phyloP scores from a whole-genome alignment of 1,284 basidiomycete species.

The Ceratobasidium sp. region DNA sequence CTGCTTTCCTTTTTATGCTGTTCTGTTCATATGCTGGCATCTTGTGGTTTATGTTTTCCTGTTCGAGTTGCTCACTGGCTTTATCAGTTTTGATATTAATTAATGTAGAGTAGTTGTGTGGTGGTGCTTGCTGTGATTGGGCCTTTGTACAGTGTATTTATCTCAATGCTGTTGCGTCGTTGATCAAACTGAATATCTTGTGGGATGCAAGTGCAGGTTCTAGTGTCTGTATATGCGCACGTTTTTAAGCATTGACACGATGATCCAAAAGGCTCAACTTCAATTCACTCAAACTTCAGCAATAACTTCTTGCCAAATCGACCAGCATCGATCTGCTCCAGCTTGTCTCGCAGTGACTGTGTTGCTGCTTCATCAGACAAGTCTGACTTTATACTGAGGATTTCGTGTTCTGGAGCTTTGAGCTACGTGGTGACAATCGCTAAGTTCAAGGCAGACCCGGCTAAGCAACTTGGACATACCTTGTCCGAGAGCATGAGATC shows the following conservation, averaged over 20 bases:
- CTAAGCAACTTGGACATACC: slow-evolving; percentile 52
- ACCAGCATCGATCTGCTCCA: slow-evolving; percentile 64
- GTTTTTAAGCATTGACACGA: no score
- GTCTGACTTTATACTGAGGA: slow-evolving; percentile 63
- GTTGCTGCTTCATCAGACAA: slow-evolving; percentile 66
- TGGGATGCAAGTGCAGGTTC: neutral
- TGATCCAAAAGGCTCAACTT: neutral
- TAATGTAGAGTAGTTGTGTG: neutral
- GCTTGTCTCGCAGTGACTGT: slow-evolving; percentile 60
- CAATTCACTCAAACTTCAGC: slow-evolving; percentile 61
- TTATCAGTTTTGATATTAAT: neutral
- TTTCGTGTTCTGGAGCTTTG: slow-evolving; percentile 71
- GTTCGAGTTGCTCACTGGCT: neutral
- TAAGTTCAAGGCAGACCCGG: neutral
- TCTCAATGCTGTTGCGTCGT: neutral
- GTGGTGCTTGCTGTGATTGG: neutral
- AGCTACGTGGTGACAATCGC: slow-evolving; percentile 59
- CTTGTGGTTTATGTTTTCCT: neutral
- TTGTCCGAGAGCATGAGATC: slow-evolving; percentile 63
- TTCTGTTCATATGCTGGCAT: no score
- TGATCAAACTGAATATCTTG: neutral
- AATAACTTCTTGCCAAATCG: slow-evolving; percentile 76
- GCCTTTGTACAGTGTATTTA: neutral
- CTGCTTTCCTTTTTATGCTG: no score
- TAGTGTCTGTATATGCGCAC: neutral